Base-by-base conservation (phyloP, 2,329 filamentous ascomycete genomes). In the Cladobotryum mycophilum region DNA sequence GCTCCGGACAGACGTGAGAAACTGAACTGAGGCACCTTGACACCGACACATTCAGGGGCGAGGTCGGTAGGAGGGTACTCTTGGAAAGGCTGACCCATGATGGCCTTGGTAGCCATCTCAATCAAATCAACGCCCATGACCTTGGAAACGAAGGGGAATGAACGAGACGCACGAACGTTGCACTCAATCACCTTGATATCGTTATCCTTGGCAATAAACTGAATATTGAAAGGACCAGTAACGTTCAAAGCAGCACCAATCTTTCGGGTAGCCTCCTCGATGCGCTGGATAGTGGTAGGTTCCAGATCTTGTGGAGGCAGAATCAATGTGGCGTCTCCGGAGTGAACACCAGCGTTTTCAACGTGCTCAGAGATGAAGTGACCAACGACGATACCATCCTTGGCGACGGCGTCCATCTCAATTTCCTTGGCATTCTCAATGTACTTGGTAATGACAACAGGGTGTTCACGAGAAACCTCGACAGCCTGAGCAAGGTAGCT, bases 181-280 rank as follows among this genome's bases (percentile, higher is more conserved):
- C 93, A 97, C 74, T 99, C 93, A 57, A 99, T 99, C 58, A 99
- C 93, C 78, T 97, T 97, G 77, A 99, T 97, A 59, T 97, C 92
- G 67, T 97, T 97, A 69, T 97, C 91, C 76, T 97, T 97, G 62
- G 93, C 93, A 63, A 99, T 99, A 75, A 99, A 97, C 68, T 99
- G 93, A 56, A 99, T 99, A 73, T 99, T 99, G 80, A 87, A 96
- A 18, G 93, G 93, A 45, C 93, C 93, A 38, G 93, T 97, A 51
- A 99, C 86, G 67, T 97, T 96, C 53, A 97, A 80, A 14, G 93
- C 92, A 55, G 87, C 85, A 58, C 87, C 93, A 61, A 99, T 97
- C 80, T 97, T 97, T 59, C 86, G 80, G 13, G 93, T 97, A 3
- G 93, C 93, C 67, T 96, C 91, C 67, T 92, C 90, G 52, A 99